Percentiles rank a stretch among this genome's conserved stretches.
phyloP scores from a whole-genome alignment of 805 yeast genomes.

The Kuraishia ogatae region DNA sequence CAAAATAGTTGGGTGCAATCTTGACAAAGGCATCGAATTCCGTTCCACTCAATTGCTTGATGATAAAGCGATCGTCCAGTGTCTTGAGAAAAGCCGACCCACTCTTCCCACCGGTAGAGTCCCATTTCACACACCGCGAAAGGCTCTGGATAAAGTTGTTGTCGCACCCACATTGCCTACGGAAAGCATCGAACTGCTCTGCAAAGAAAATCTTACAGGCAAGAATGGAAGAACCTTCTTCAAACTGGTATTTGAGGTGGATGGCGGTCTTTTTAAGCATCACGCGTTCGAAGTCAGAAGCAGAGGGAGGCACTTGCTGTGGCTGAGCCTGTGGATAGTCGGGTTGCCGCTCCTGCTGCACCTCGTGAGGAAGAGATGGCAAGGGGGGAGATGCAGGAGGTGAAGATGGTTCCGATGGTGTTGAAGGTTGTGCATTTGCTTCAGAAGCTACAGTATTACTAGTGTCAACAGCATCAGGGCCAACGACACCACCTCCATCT shows the following conservation, averaged over 20 bases:
- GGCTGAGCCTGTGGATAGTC: background rate
- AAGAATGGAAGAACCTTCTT: slow-evolving; percentile 72
- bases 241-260: slow-evolving; percentile 87
- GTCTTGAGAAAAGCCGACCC: slow-evolving; percentile 94
- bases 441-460: too few relatives aligned
- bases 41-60: slow-evolving; percentile 79
- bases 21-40: slow-evolving; percentile 91
- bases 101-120: slow-evolving; percentile 92
- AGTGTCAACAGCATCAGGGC: background rate
- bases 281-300: slow-evolving; percentile 44
- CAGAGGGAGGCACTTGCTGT: background rate
- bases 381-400: background rate
- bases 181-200: slow-evolving; percentile 92
- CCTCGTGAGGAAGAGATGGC: background rate
- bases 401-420: background rate
- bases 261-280: slow-evolving; percentile 80
- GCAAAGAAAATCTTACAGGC: slow-evolving; percentile 93
- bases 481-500: background rate
- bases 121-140: slow-evolving; percentile 92
- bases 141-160: slow-evolving; percentile 79
- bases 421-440: background rate
- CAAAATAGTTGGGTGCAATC: slow-evolving; percentile 95
- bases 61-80: slow-evolving; percentile 77
- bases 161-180: slow-evolving; percentile 73
- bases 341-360: background rate